Evolutionary conservation across 2,329 filamentous ascomycete species (phyloP), one percentile per base, ranked within the genome.

Genomic region (Penicillium sp.): DNA sequence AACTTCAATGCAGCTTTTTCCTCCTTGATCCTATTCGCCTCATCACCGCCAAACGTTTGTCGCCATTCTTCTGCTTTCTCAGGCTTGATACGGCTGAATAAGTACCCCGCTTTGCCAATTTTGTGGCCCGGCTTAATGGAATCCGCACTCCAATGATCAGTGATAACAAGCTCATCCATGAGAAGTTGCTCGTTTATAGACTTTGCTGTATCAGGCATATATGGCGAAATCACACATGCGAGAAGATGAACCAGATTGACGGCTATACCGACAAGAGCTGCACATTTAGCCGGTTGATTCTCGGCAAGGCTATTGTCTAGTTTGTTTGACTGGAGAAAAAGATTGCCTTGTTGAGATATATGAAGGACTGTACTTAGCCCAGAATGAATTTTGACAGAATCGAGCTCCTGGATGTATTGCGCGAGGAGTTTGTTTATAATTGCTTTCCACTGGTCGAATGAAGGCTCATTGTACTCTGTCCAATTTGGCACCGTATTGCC

Each of bases 331-430:
- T 81, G 78, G 11, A 80, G 69, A 24, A 80, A 68, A 20, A 71
- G 69, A 65, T 81, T 81, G 56, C 78, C 78, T 28, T 77, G 67
- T 38, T 74, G 74, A 18, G 77, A 79, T 23, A 81, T 67, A 60
- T 77, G 74, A 48, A 80, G 67, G 16, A 73, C 77, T 23, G 70
- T 74, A 45, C 69, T 60, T 24, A 81, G 67, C 46, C 69, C 78
- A 20, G 74, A 71, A 54, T 74, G 76, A 48, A 81, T 76, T 65
- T 79, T 80, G 57, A 80, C 78, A 33, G 76, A 75, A 55, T 80
- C 78, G 55, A 79, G 69, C 55, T 79, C 73, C 3, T 70, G 66
- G 46, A 75, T 71, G 61, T 63, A 59, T 49, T 61, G 51, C 20
- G 60, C 60, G 9, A 59, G 57, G 12, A 57, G 38, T 24, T 43